phyloP scores from a whole-genome alignment of 257 asterid genomes.

The Solanum arcanum region DNA sequence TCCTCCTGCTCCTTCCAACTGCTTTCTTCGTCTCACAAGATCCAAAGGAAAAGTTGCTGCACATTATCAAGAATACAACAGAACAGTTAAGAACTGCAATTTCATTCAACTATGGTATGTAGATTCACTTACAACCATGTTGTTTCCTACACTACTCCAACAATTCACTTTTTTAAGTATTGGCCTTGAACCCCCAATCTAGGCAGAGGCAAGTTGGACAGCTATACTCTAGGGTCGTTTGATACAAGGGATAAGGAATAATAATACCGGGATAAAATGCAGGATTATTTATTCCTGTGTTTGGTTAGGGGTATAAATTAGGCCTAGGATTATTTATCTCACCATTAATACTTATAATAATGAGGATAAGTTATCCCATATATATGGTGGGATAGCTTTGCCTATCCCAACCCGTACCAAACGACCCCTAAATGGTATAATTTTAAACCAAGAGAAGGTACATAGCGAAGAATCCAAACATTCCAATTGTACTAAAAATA shows the following conservation, averaged over 20 bases:
- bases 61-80: neutral
- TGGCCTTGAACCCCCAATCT: neutral
- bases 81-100: neutral
- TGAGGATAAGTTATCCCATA: neutral
- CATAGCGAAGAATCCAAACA: neutral
- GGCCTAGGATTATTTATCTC: neutral
- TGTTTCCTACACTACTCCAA: neutral
- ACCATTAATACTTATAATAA: neutral
- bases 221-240: neutral
- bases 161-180: neutral
- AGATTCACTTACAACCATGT: neutral
- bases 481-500: neutral
- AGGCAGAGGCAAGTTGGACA: neutral
- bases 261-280: neutral
- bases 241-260: neutral
- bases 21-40: conserved; percentile 94
- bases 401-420: neutral
- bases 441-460: neutral
- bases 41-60: conserved; percentile 90
- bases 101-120: neutral
- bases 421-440: neutral
- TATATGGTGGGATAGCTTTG: neutral
- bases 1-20: conserved; percentile 88
- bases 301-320: neutral
- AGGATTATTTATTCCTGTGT: neutral